Percentiles rank a stretch among this genome's conserved stretches.
These are phyloP conservation scores for Luffa acutangula DNA, from an alignment of 306 rosid species.

Conservation along the genomic window DNA sequence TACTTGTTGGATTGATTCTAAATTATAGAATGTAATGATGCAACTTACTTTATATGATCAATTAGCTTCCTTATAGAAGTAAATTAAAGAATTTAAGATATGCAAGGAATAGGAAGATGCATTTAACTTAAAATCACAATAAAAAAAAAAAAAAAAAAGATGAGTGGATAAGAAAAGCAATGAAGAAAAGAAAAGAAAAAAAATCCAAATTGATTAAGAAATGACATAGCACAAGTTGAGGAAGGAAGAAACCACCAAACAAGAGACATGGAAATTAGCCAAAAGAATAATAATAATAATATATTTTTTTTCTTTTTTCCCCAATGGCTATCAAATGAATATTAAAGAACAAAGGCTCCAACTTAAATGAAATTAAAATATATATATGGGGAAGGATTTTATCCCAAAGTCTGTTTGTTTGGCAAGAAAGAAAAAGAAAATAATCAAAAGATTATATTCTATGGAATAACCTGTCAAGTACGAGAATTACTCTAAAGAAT, in stretches of 20 bases:
- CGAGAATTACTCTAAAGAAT: background rate
- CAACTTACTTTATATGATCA: background rate
- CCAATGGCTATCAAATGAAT: background rate
- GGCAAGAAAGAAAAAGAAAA: background rate
- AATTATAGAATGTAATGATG: background rate
- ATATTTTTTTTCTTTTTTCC: background rate
- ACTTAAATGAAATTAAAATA: background rate
- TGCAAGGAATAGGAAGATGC: background rate
- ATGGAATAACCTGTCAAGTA: constrained; percentile 5
- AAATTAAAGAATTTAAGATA: background rate
- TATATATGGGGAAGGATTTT: background rate
- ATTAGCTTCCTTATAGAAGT: background rate
- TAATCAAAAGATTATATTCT: background rate
- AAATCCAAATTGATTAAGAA: background rate
- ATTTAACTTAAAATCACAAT: background rate
- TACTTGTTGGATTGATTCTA: background rate
- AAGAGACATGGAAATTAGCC: background rate
- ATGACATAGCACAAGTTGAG: constrained; percentile 1
- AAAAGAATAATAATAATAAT: background rate
- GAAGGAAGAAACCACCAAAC: background rate
- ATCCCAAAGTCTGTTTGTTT: background rate
- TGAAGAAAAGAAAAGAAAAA: background rate
- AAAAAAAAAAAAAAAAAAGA: background rate
- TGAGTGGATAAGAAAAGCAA: background rate
- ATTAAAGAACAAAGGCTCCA: background rate